Conservation (phyloP, 352 stramenopile genomes). For the Phytophthora crassamura region DNA sequence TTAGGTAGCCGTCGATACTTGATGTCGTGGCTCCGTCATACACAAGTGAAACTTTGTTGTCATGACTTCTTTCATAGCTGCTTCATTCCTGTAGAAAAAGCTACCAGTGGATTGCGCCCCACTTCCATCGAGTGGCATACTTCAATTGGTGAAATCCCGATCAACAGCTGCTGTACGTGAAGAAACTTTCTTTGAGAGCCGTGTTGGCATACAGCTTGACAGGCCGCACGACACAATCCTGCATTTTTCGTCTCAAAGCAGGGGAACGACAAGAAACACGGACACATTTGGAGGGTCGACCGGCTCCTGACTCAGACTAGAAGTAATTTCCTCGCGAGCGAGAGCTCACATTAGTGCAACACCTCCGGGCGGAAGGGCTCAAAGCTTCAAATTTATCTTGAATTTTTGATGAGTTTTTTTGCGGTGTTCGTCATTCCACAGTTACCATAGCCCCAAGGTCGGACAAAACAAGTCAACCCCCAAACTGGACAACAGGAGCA, state of each 20-base stretch:
- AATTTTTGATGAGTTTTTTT: constrained; percentile 11
- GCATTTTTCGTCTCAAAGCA: constrained; percentile 20
- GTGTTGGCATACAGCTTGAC: constrained; percentile 31
- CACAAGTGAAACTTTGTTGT: background rate
- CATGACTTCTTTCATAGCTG: background rate
- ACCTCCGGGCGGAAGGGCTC: background rate
- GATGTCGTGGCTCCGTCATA: too few relatives aligned
- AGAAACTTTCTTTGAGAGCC: constrained; percentile 36
- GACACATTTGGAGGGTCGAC: background rate
- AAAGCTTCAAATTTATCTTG: constrained; percentile 14
- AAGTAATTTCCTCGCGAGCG: too few relatives aligned
- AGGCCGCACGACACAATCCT: constrained; percentile 38
- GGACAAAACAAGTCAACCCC: too few relatives aligned
- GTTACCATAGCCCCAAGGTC: constrained; percentile 11
- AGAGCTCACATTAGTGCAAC: too few relatives aligned
- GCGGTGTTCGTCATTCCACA: constrained; percentile 21
- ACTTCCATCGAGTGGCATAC: background rate
- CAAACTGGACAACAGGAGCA: too few relatives aligned
- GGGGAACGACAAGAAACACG: background rate
- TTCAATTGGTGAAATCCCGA: constrained; percentile 23
- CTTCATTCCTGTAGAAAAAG: background rate
- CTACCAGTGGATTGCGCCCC: background rate
- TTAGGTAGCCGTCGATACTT: too few relatives aligned
- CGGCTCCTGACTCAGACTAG: too few relatives aligned
- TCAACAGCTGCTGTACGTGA: constrained; percentile 19